A percentile compares a stretch with the other conserved stretches of the same genome.
phyloP scores from a whole-genome alignment of 768 basidiomycete species.

The Leccinum boreale region DNA sequence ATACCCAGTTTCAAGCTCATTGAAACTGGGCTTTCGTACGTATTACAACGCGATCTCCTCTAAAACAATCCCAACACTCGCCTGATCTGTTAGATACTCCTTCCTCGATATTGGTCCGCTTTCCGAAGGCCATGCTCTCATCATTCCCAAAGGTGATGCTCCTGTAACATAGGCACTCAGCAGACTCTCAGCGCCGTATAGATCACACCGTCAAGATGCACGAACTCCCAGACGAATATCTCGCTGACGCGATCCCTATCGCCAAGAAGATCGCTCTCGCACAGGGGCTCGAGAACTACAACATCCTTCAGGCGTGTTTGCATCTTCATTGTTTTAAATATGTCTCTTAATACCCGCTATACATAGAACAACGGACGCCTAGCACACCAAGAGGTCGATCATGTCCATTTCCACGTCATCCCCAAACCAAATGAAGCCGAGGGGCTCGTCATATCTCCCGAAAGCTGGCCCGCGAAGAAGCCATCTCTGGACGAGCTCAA shows the following conservation, averaged over 20 bases:
- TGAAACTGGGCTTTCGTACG: conserved; percentile 71
- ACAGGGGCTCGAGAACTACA: conserved; percentile 75
- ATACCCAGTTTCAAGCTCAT: conserved; percentile 86
- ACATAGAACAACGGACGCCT: conserved; percentile 63
- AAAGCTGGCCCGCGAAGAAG: conserved; percentile 49
- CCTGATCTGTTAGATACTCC: conserved; percentile 49
- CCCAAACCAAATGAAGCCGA: conserved; percentile 74
- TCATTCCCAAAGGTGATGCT: conserved; percentile 88
- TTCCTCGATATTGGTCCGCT: conserved; percentile 94
- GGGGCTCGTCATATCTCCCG: conserved; percentile 62
- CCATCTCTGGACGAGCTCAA: conserved; percentile 22
- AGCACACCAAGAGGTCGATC: conserved; percentile 71
- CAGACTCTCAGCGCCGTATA: conserved; percentile 27
- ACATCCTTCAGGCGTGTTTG: conserved; percentile 62
- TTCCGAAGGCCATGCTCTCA: conserved; percentile 83
- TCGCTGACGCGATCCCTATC: conserved; percentile 71
- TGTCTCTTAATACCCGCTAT: background rate
- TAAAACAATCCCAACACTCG: no score
- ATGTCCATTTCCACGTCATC: conserved; percentile 93
- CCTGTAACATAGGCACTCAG: no score
- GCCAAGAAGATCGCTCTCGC: conserved; percentile 87
- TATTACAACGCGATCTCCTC: conserved; percentile 11
- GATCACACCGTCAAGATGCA: conserved; percentile 86
- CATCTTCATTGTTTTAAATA: background rate
- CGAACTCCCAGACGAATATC: conserved; percentile 82